Evolutionary conservation across 1,284 basidiomycete species (phyloP), one percentile per base, ranked within the genome.

Genomic region (Ganoderma lingzhi): DNA sequence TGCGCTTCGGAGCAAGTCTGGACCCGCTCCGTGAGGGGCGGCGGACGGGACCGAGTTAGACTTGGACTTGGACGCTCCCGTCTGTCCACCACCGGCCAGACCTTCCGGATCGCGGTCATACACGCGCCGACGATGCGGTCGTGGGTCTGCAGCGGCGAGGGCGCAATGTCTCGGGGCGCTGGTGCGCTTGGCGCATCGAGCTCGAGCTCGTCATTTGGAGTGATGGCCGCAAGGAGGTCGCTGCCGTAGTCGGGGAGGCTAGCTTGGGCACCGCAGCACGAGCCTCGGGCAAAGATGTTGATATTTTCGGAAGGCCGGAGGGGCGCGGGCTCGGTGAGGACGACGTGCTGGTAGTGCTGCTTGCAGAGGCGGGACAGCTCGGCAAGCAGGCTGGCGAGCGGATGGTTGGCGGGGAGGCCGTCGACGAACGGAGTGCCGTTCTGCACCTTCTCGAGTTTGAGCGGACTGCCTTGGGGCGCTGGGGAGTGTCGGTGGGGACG

Each of bases 391-490:
- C 17, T 3, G n/a, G 28, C 60, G 19, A 62, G 37, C 17, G 60
- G 60, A 30, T 62, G 60, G 12, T 44, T 23, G 4, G 28, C 39
- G 23, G 60, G 60, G 32, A 62, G 60, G n/a, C 60, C 60, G 8
- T 62, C 30, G 60, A 62, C 60, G 60, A 62, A 62, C 23, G 60
- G 60, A 3, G 41, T 62, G 10, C 60, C 60, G 60, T 44, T 44
- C 41, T 62, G 60, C n/a, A 62, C 60, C 41, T 62, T 62, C 60
- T 62, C 60, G 10, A 62, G 60, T 23, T 42, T 62, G 12, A 62
- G n/a, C 8, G 60, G 37, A n/a, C 60, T 62, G 30, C 55, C 17
- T 56, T 56, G 6, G 30, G 55, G 28, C 14, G n/a, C n/a, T n/a
- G 14, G 6, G 30, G 14, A 19, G 30, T 9, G 30, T 56, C 5